A percentile compares a stretch with the other conserved stretches of the same genome.
phyloP scores from a whole-genome alignment of 1,284 basidiomycete genomes.

The Marasmius fiardii region DNA sequence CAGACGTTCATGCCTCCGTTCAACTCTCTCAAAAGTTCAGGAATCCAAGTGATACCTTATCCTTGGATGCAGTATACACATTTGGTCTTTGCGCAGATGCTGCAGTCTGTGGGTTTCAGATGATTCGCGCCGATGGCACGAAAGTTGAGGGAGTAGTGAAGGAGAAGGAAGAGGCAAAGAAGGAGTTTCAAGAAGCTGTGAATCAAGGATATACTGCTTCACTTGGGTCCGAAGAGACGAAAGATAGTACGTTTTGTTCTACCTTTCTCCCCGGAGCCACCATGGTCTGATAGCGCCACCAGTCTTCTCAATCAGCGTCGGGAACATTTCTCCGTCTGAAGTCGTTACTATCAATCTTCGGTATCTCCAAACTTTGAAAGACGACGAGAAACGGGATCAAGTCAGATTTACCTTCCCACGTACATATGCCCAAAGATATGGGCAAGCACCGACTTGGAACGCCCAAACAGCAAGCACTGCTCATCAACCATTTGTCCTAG shows the following conservation, averaged over 20 bases:
- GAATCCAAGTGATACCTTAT: neutral
- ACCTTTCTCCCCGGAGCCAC: neutral
- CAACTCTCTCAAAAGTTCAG: neutral
- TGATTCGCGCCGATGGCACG: slow-evolving; percentile 8
- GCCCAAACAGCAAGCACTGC: neutral
- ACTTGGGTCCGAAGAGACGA: slow-evolving; percentile 6
- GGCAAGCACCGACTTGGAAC: slow-evolving; percentile 1
- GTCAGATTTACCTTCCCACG: slow-evolving; percentile 11
- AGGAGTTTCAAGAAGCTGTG: too few relatives aligned
- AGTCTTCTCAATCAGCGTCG: slow-evolving; percentile 9
- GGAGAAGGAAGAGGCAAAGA: slow-evolving; percentile 10
- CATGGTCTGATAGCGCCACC: neutral
- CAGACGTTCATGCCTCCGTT: neutral
- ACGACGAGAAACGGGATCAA: slow-evolving; percentile 12
- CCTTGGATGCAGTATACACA: neutral
- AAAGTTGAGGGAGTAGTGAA: slow-evolving; percentile 10
- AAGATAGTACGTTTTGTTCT: slow-evolving; percentile 2
- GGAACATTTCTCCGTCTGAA: slow-evolving; percentile 9
- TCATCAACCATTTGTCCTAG: neutral
- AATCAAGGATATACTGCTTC: slow-evolving; percentile 6
- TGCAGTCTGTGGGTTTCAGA: slow-evolving; percentile 10
- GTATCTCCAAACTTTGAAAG: slow-evolving; percentile 9
- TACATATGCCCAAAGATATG: slow-evolving; percentile 10
- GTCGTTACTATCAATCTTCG: slow-evolving; percentile 11
- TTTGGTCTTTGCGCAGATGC: slow-evolving; percentile 13